Evolutionary conservation across 2,329 filamentous ascomycete genomes (phyloP).

Genomic region (Colletotrichum sp.): DNA sequence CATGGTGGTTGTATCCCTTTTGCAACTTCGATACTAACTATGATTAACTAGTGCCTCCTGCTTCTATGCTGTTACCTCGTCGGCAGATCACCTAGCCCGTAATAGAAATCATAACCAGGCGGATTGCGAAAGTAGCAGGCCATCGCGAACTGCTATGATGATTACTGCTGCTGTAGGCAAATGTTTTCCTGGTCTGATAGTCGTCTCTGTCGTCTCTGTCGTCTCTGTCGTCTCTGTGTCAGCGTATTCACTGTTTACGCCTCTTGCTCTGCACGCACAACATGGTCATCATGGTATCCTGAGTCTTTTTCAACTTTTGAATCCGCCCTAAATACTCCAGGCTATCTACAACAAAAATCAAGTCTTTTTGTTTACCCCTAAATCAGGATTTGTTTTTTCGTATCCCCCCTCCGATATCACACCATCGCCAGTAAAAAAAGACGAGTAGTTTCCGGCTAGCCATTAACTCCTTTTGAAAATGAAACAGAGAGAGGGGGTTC

Average conservation of each 20-base stretch:
- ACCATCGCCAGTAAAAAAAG: neutral
- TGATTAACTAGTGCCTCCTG: neutral
- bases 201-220: neutral
- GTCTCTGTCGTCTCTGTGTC: neutral
- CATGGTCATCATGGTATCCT: neutral
- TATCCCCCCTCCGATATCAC: neutral
- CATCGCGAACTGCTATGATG: neutral
- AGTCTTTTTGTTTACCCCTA: neutral
- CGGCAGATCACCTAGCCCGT: neutral
- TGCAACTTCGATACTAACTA: neutral
- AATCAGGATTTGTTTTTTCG: neutral
- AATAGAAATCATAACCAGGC: neutral
- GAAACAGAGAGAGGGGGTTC: neutral
- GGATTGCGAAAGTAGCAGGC: neutral
- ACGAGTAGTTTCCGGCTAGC: slow-evolving; percentile 6
- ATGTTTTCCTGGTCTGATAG: neutral
- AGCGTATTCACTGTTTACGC: neutral
- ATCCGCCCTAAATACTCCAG: neutral
- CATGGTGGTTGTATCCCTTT: neutral
- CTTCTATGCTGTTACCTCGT: neutral
- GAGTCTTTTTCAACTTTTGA: neutral
- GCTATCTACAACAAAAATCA: neutral
- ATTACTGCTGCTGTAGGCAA: neutral
- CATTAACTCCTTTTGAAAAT: slow-evolving; percentile 5
- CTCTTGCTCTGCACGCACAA: neutral